These are phyloP conservation scores for Globisporangium irregulare DNA, from an alignment of 352 stramenopile species.

Conservation along the genomic window DNA sequence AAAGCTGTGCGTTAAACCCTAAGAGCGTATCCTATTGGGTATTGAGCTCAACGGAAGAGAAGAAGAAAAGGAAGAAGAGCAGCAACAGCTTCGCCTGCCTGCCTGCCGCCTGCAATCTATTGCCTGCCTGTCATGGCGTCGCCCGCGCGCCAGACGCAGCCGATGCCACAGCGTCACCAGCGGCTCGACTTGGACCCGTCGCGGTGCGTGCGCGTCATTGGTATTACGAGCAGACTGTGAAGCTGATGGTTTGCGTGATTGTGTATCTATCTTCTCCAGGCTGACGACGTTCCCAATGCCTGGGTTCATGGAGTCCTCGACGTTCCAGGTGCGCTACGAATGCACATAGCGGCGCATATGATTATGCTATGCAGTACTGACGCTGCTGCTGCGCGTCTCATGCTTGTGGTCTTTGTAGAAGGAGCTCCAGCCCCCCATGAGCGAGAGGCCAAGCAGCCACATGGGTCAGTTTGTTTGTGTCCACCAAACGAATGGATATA, in stretches of 20 bases:
- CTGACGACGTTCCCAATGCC: conserved; percentile 71
- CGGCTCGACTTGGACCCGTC: conserved; percentile 51
- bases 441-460: conserved; percentile 16
- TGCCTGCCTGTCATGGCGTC: conserved; percentile 15
- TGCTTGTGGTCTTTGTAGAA: conserved; percentile 10
- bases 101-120: conserved; percentile 6
- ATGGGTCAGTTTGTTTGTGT: conserved; percentile 9
- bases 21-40: neutral
- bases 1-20: neutral
- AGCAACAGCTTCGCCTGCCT: neutral
- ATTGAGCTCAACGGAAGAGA: neutral
- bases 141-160: conserved; percentile 35
- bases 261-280: conserved; percentile 18
- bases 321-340: conserved; percentile 31
- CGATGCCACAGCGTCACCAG: conserved; percentile 21
- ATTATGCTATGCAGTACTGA: neutral
- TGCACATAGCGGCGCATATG: neutral
- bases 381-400: neutral
- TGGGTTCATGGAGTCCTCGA: conserved; percentile 44
- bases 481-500: neutral
- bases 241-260: neutral
- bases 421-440: conserved; percentile 16
- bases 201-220: conserved; percentile 22
- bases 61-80: neutral
- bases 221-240: neutral